Conservation (phyloP, 2,329 filamentous ascomycete genomes). For the Cytospora leucostoma region DNA sequence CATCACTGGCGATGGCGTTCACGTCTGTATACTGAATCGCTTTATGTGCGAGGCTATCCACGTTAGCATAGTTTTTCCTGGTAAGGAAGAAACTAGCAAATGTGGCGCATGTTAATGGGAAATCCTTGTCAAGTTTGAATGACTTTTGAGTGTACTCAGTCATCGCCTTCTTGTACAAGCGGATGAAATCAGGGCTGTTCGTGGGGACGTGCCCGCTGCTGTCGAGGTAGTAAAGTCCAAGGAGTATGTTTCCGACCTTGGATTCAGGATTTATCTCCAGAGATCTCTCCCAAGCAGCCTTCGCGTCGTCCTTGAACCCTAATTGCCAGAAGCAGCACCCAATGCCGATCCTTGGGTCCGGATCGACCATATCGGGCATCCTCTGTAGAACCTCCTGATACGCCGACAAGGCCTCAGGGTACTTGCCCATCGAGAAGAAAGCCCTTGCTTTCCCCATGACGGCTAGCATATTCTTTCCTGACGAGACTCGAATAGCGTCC, state of each 20-base stretch:
- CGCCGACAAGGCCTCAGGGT: conserved; percentile 74
- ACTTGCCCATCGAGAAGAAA: conserved; percentile 83
- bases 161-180: conserved; percentile 90
- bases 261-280: conserved; percentile 80
- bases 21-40: conserved; percentile 96
- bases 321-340: conserved; percentile 97
- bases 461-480: conserved; percentile 88
- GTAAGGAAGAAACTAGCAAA: conserved; percentile 90
- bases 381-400: conserved; percentile 88
- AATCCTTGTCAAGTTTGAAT: conserved; percentile 89
- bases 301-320: conserved; percentile 90
- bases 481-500: conserved; percentile 82
- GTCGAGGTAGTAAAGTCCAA: conserved; percentile 88
- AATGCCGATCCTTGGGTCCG: conserved; percentile 93
- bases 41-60: conserved; percentile 84
- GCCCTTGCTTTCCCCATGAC: conserved; percentile 86
- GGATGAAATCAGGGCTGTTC: conserved; percentile 81
- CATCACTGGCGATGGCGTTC: conserved; percentile 94
- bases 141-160: conserved; percentile 91
- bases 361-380: conserved; percentile 85
- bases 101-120: conserved; percentile 84
- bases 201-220: conserved; percentile 80
- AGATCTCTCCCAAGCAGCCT: conserved; percentile 83
- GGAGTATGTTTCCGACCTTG: conserved; percentile 85
- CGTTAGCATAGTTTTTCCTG: conserved; percentile 75